These are phyloP conservation scores for Rhodamnia argentea DNA, from an alignment of 345 rosid genomes.

Conservation along the genomic window DNA sequence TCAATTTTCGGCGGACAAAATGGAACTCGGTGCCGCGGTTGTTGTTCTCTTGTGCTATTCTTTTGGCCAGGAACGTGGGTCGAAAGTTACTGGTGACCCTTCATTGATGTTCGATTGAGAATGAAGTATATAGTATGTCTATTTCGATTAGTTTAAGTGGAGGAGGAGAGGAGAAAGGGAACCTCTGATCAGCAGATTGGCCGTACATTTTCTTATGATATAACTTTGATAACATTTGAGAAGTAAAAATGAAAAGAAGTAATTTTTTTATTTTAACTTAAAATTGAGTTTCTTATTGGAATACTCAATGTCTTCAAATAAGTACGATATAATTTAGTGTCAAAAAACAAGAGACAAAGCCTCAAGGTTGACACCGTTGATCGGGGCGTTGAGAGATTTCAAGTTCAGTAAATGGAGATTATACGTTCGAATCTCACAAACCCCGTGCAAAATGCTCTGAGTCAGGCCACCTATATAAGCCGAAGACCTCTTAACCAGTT, in stretches of 20 bases:
- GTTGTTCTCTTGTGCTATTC: not conserved
- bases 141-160: not conserved
- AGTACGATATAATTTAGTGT: not conserved
- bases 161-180: not conserved
- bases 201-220: not conserved
- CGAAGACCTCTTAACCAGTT: not conserved
- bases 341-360: not conserved
- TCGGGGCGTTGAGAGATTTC: not conserved
- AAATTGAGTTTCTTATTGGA: not conserved
- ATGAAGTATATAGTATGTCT: not conserved
- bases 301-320: not conserved
- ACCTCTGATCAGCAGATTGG: not conserved
- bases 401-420: not conserved
- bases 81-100: not conserved
- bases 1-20: constrained; percentile 18
- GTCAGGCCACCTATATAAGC: too few species aligned
- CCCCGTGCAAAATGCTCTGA: not conserved
- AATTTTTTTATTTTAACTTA: not conserved
- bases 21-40: constrained; percentile 23
- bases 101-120: not conserved
- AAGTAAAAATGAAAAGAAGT: not conserved
- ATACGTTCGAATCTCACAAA: not conserved
- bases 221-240: not conserved
- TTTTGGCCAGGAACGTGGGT: not conserved
- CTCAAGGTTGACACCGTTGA: not conserved